Evolutionary conservation across 1,284 basidiomycete genomes (phyloP), one percentile per base, ranked within the genome.

Genomic region (Volvariella volvacea): DNA sequence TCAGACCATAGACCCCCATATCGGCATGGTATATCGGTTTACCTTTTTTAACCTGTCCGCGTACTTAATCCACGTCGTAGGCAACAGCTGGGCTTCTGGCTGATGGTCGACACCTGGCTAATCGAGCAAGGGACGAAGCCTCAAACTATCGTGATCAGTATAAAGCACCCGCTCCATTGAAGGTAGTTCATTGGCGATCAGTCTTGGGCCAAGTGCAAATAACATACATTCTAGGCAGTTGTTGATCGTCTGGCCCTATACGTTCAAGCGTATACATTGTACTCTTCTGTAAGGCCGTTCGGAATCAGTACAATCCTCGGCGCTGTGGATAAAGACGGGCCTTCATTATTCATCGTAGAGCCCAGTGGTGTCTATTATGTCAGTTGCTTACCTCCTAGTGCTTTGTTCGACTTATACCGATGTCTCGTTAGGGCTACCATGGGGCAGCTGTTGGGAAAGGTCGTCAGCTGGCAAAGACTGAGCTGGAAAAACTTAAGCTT

Each of bases 201-300:
- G 44, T 34, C 3, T 19, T 36, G 25, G 34, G 43, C 17, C 28
- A 21, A 17, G 19, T 42, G 28, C 19, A 34, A 39, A 16, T 31
- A 39, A 33, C 15, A 46, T 21, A 49, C 41, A n/a, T 38, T 15
- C 43, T 56, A 96, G 89, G 72, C 77, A 40, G 67, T 98, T 36
- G 82, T 88, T 41, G 88, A 92, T 59, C 87, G 94, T 47, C 61
- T 99, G 37, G 87, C 89, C 1, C 76, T 84, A 31, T 97, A 93
- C 62, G 85, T 92, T 2, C 96, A 99, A 68, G 86, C 88, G 16
- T 99, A 97, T 70, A 99, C 96, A 6, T 83, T 97, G 42, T 98
- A 99, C 67, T 97, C 94, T 0, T 97, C 94, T 19, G 96, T 99
- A 25, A 84, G 96, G 20, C 96, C 96, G 0, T 99, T 99, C 55